Evolutionary conservation across 1,284 basidiomycete genomes (phyloP).

Genomic region (Tilletiaria anomala): DNA sequence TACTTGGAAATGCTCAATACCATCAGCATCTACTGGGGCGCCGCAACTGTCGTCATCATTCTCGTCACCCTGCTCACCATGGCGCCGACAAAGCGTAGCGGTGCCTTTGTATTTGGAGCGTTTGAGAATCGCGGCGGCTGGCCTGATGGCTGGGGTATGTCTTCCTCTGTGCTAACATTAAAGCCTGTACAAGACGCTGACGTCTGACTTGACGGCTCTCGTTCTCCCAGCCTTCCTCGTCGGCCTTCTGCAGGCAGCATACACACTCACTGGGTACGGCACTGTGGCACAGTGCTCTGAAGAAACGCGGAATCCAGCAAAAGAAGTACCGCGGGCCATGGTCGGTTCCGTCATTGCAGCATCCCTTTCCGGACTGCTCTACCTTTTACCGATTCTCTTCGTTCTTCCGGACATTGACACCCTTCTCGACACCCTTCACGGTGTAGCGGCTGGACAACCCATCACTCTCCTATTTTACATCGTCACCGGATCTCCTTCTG

Average conservation of each 20-base stretch:
- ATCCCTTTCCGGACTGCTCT: slow-evolving; percentile 42
- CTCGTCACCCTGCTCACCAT: slow-evolving; percentile 42
- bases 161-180: too few relatives aligned
- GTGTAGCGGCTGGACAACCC: slow-evolving; percentile 42
- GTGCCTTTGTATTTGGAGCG: slow-evolving; percentile 39
- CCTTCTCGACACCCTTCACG: slow-evolving; percentile 38
- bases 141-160: slow-evolving; percentile 29
- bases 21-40: slow-evolving; percentile 43
- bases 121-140: slow-evolving; percentile 40
- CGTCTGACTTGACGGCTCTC: slow-evolving; percentile 35
- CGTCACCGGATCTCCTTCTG: slow-evolving; percentile 41
- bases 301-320: slow-evolving; percentile 38
- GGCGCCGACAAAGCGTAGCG: slow-evolving; percentile 39
- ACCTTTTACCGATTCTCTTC: slow-evolving; percentile 44
- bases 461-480: slow-evolving; percentile 43
- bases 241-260: slow-evolving; percentile 38
- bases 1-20: slow-evolving; percentile 36
- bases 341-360: slow-evolving; percentile 42
- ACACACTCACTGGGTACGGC: slow-evolving; percentile 39
- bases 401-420: slow-evolving; percentile 41
- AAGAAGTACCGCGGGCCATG: slow-evolving; percentile 24
- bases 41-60: slow-evolving; percentile 42
- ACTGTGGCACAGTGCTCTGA: slow-evolving; percentile 40
- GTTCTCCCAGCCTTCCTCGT: too few relatives aligned
- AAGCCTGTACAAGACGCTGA: too few relatives aligned